These are phyloP conservation scores for Rhynchospora pubera DNA, from an alignment of 176 grass and related monocot genomes.

Conservation along the genomic window DNA sequence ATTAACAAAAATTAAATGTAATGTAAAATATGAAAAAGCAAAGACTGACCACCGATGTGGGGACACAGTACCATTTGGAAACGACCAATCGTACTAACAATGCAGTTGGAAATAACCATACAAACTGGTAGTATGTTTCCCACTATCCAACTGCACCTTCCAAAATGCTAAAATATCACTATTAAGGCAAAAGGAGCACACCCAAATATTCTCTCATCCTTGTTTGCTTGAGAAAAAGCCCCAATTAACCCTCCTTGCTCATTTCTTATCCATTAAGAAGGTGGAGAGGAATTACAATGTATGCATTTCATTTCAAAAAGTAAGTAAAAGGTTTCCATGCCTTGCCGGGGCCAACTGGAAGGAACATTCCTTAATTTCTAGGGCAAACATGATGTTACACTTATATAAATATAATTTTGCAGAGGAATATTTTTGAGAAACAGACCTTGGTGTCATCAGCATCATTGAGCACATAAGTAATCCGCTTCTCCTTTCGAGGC, in stretches of 20 bases:
- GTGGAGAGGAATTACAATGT: not conserved
- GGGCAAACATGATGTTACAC: not conserved
- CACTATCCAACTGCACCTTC: not conserved
- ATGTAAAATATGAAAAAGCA: not conserved
- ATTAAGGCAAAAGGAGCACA: not conserved
- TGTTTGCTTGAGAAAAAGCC: not conserved
- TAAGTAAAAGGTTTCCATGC: not conserved
- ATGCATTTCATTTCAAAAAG: not conserved
- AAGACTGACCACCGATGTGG: not conserved
- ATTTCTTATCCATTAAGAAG: not conserved
- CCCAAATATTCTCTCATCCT: not conserved
- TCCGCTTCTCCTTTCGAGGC: conserved; percentile 89
- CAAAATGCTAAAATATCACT: not conserved
- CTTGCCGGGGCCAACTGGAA: not conserved
- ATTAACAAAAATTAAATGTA: not conserved
- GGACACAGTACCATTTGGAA: not conserved
- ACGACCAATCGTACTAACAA: not conserved
- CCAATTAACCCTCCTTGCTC: not conserved
- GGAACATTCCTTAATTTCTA: not conserved
- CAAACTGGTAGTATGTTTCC: not conserved
- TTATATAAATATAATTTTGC: not conserved
- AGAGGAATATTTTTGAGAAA: not conserved
- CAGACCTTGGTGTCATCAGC: conserved; percentile 84
- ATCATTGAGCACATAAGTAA: conserved; percentile 93
- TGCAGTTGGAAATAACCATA: not conserved